These are phyloP conservation scores for Dipsacomyces acuminosporus DNA, from an alignment of 371 early-diverging fungal species.

Conservation along the genomic window DNA sequence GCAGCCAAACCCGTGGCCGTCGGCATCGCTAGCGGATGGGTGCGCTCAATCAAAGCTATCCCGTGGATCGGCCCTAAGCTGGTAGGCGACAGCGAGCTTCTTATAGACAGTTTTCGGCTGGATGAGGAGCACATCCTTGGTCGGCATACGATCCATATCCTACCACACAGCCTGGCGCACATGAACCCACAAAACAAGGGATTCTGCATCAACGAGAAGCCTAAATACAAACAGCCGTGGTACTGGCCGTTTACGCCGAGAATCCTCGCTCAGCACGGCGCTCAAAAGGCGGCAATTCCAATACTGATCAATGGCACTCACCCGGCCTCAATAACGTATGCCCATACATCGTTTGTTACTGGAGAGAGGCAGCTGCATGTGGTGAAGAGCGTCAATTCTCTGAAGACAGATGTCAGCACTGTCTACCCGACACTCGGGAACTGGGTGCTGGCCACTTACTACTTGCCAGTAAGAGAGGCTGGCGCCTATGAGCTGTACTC, in stretches of 20 bases:
- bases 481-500: conserved; percentile 43
- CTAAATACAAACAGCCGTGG: conserved; percentile 17
- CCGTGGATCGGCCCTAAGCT: conserved; percentile 33
- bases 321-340: conserved; percentile 37
- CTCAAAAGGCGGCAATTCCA: conserved; percentile 29
- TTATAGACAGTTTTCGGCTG: conserved; percentile 37
- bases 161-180: conserved; percentile 45
- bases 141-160: conserved; percentile 43
- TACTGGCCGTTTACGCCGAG: conserved; percentile 19
- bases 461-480: conserved; percentile 27
- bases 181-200: conserved; percentile 38
- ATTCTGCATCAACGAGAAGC: conserved; percentile 30
- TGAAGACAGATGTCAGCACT: conserved; percentile 19
- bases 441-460: conserved; percentile 43
- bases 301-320: conserved; percentile 46
- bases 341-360: conserved; percentile 38
- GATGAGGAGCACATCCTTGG: conserved; percentile 47
- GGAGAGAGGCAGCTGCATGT: conserved; percentile 28
- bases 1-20: conserved; percentile 35
- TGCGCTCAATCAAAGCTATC: conserved; percentile 31
- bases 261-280: conserved; percentile 2
- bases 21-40: conserved; percentile 28
- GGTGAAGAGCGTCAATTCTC: conserved; percentile 22
- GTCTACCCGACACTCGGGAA: conserved; percentile 32
- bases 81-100: conserved; percentile 43